Conservation (phyloP, 345 rosid genomes). For the Aurinia saxatilis region DNA sequence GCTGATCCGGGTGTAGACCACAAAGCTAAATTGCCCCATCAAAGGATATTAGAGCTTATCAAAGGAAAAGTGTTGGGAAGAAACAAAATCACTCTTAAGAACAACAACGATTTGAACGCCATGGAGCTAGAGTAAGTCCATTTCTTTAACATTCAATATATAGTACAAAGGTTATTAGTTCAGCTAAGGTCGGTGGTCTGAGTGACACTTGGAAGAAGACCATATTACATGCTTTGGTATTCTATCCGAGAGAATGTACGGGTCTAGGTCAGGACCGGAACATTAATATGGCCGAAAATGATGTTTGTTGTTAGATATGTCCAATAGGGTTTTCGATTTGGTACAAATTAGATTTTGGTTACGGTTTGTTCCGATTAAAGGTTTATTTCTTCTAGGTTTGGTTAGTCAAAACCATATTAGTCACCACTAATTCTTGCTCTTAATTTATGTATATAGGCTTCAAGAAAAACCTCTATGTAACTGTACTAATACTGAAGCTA, state of each 20-base stretch:
- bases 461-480: constrained; percentile 72
- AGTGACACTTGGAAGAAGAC: too few relatives aligned
- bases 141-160: not conserved
- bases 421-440: not conserved
- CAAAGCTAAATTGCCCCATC: constrained; percentile 18
- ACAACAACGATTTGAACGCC: constrained; percentile 32
- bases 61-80: constrained; percentile 32
- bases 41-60: constrained; percentile 23
- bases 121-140: constrained; percentile 76
- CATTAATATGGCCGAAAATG: too few relatives aligned
- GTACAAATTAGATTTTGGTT: not conserved
- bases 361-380: not conserved
- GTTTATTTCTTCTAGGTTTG: not conserved
- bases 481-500: constrained; percentile 16
- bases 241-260: too few relatives aligned
- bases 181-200: too few relatives aligned
- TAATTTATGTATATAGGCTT: constrained; percentile 37
- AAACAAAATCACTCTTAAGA: constrained; percentile 31
- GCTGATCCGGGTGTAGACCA: constrained; percentile 21
- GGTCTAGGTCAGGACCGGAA: too few relatives aligned
- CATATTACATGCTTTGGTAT: too few relatives aligned
- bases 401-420: not conserved
- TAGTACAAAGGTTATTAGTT: too few relatives aligned
- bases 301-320: too few relatives aligned
- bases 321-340: too few relatives aligned